Conservation (phyloP, 495 filamentous ascomycete species). For the Aspergillus baeticus region DNA sequence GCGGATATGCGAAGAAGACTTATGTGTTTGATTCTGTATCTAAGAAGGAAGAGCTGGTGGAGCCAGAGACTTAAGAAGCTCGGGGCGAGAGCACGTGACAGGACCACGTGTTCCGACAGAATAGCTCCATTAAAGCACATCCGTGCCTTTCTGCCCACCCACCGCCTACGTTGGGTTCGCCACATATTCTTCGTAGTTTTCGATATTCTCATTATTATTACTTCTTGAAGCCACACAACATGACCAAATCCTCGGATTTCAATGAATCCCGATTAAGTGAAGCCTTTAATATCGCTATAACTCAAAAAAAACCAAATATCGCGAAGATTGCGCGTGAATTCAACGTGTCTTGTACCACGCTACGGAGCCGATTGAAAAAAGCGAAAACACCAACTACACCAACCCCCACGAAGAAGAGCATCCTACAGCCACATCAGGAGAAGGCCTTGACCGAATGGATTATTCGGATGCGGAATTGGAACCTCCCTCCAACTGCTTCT, state of each 20-base stretch:
- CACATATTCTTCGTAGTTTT: constrained; percentile 11
- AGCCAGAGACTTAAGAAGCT: no score
- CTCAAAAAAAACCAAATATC: neutral
- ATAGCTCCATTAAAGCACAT: no score
- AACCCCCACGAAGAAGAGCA: neutral
- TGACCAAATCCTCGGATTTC: neutral
- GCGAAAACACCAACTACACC: neutral
- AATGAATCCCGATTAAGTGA: neutral
- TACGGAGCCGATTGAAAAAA: neutral
- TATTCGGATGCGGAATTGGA: neutral
- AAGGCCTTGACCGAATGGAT: neutral
- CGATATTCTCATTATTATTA: neutral
- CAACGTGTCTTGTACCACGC: neutral
- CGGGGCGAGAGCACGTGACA: no score
- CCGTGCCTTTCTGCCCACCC: no score
- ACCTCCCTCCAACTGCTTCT: neutral
- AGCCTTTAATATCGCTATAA: neutral
- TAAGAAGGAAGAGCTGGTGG: no score
- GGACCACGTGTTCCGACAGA: no score
- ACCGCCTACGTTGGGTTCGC: no score
- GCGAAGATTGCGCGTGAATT: neutral
- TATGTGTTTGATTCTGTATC: no score
- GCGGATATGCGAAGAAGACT: no score
- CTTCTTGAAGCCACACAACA: neutral
- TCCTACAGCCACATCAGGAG: neutral